Conservation (phyloP, 495 filamentous ascomycete genomes). For the Talaromyces proteolyticus region DNA sequence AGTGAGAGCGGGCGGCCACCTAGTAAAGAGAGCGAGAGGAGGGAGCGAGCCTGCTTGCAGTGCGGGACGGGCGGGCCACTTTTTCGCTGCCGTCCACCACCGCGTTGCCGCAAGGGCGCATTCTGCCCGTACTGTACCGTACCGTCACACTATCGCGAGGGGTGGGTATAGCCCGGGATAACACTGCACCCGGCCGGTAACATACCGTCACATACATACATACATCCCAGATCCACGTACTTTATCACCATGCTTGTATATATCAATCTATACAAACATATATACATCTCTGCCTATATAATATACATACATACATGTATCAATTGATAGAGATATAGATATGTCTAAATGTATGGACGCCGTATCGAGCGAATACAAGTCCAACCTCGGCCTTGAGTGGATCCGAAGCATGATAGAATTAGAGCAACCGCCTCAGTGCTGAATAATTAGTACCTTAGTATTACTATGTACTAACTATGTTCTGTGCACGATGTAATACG, state of each 20-base stretch:
- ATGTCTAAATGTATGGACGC: too few relatives aligned
- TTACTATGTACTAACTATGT: too few relatives aligned
- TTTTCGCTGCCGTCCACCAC: neutral
- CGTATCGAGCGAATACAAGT: too few relatives aligned
- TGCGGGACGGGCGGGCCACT: slow-evolving; percentile 3
- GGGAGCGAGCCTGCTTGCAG: slow-evolving; percentile 16
- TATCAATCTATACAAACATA: neutral
- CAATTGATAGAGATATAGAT: too few relatives aligned
- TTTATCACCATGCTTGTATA: too few relatives aligned
- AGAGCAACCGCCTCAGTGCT: neutral
- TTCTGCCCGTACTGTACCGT: neutral
- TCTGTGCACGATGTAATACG: too few relatives aligned
- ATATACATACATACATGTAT: neutral
- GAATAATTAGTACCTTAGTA: neutral
- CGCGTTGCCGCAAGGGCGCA: neutral
- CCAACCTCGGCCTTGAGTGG: neutral
- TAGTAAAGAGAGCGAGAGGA: slow-evolving; percentile 22
- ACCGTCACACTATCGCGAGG: neutral
- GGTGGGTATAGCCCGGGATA: neutral
- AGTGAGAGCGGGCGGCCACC: slow-evolving; percentile 31
- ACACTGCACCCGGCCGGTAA: too few relatives aligned
- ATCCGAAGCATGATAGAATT: too few relatives aligned
- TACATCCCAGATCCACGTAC: too few relatives aligned
- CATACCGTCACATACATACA: too few relatives aligned
- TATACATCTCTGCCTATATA: neutral